Conservation (phyloP, 208 protist genomes). For the Acanthamoeba healyi region DNA sequence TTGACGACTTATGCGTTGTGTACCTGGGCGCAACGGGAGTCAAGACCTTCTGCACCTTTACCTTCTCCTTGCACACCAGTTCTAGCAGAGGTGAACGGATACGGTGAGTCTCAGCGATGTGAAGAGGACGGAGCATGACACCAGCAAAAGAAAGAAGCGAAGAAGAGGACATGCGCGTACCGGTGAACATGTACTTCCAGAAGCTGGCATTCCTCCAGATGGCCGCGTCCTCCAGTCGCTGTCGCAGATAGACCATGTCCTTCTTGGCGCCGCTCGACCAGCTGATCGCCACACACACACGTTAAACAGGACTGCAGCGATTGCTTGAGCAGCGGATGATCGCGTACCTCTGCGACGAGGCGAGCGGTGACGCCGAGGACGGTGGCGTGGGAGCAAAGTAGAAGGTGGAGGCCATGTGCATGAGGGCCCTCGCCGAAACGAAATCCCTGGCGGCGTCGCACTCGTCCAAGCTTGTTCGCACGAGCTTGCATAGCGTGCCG, state of each 20-base stretch:
- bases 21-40: neutral
- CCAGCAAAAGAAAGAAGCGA: too few relatives aligned
- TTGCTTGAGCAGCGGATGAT: too few relatives aligned
- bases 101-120: too few relatives aligned
- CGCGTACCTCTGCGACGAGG: conserved; percentile 15
- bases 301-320: too few relatives aligned
- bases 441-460: conserved; percentile 13
- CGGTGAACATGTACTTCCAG: conserved; percentile 34
- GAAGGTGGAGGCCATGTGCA: conserved; percentile 61
- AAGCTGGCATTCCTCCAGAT: conserved; percentile 5
- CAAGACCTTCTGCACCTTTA: conserved; percentile 18
- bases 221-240: neutral
- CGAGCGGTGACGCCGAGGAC: neutral
- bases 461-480: conserved; percentile 2
- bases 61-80: conserved; percentile 44
- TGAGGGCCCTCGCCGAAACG: neutral
- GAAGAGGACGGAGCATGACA: too few relatives aligned
- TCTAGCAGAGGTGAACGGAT: neutral
- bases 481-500: neutral
- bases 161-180: neutral
- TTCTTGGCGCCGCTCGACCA: neutral
- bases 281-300: neutral
- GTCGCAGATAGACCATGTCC: neutral
- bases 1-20: too few relatives aligned
- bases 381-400: neutral